Percentiles rank a stretch among this genome's conserved stretches.
These are phyloP conservation scores for Micractinium sp. DNA, from an alignment of 139 green algal species.

Conservation along the genomic window DNA sequence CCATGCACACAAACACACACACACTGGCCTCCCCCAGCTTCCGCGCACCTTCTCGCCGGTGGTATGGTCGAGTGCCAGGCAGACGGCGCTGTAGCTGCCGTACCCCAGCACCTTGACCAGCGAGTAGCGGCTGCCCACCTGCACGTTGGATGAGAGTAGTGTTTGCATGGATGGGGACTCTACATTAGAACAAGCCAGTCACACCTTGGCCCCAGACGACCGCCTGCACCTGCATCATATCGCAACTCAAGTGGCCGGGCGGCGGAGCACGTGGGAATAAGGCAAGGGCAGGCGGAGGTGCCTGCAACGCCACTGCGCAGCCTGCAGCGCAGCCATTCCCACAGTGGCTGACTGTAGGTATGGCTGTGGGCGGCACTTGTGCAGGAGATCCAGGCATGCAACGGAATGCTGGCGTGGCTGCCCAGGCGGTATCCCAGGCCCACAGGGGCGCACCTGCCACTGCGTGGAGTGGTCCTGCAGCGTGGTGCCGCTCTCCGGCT, in stretches of 20 bases:
- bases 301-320: no score
- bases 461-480: constrained; percentile 42
- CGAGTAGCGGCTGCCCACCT: constrained; percentile 76
- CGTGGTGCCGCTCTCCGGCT: constrained; percentile 41
- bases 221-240: no score
- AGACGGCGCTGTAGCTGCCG: constrained; percentile 79
- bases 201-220: no score
- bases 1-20: neutral
- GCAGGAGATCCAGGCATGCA: neutral
- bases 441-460: constrained; percentile 32
- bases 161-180: no score
- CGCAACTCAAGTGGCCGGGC: no score
- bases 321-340: neutral
- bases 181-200: no score
- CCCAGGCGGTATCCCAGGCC: neutral
- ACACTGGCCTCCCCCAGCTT: no score
- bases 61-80: constrained; percentile 66
- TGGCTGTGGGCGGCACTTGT: no score
- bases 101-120: constrained; percentile 69
- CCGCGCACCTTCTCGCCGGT: constrained; percentile 60
- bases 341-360: no score
- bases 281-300: no score
- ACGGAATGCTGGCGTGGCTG: neutral
- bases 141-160: neutral
- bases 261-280: no score